These are phyloP conservation scores for Monilinia laxa DNA, from an alignment of 2,329 filamentous ascomycete species.

Conservation along the genomic window DNA sequence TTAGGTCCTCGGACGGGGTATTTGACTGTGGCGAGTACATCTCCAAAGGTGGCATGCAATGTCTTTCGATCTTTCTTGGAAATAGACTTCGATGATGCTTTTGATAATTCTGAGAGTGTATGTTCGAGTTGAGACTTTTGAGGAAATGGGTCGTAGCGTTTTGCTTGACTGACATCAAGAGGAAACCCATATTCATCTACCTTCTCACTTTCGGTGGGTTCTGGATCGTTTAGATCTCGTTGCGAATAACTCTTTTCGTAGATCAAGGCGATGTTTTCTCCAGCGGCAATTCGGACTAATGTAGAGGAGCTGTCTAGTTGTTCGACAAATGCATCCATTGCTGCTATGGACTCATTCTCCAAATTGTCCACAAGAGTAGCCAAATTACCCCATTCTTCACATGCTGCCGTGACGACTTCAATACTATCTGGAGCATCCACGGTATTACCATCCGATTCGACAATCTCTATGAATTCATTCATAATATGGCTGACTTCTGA, in stretches of 20 bases:
- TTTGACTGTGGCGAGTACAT: slow-evolving; percentile 65
- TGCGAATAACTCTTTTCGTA: slow-evolving; percentile 61
- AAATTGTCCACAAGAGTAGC: slow-evolving; percentile 66
- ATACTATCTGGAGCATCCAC: slow-evolving; percentile 62
- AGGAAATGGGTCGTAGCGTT: slow-evolving; percentile 67
- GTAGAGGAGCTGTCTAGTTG: slow-evolving; percentile 64
- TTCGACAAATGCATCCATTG: slow-evolving; percentile 67
- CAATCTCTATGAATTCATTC: slow-evolving; percentile 65
- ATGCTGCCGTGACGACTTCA: slow-evolving; percentile 61
- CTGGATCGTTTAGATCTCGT: slow-evolving; percentile 47
- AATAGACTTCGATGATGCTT: slow-evolving; percentile 58
- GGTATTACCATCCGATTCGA: slow-evolving; percentile 64
- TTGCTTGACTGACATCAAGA: slow-evolving; percentile 49
- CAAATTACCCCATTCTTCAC: slow-evolving; percentile 68
- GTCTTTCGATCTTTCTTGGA: slow-evolving; percentile 66
- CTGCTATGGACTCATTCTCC: slow-evolving; percentile 60
- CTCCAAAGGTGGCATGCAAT: slow-evolving; percentile 64
- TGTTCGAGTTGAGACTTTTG: slow-evolving; percentile 60
- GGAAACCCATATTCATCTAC: slow-evolving; percentile 39
- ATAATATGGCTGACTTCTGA: slow-evolving; percentile 63
- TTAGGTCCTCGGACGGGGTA: slow-evolving; percentile 65
- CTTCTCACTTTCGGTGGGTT: slow-evolving; percentile 44
- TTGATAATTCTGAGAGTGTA: slow-evolving; percentile 58
- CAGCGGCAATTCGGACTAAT: slow-evolving; percentile 65
- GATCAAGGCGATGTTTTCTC: slow-evolving; percentile 69